Evolutionary conservation across 352 stramenopile genomes (phyloP).

Genomic region (Phytophthora crassamura): DNA sequence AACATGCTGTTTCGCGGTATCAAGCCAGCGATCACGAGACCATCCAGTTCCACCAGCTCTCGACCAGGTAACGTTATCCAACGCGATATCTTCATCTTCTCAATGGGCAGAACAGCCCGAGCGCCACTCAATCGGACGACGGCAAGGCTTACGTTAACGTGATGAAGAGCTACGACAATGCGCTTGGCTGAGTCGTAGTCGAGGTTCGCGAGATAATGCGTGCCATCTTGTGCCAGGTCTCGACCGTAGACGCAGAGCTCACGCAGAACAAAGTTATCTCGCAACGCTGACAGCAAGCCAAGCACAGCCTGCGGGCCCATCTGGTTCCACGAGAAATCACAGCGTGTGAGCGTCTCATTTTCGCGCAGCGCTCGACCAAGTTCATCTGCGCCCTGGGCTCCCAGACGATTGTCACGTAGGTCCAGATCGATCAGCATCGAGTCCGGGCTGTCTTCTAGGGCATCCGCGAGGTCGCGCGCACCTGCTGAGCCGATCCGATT

Average conservation of each 20-base stretch:
- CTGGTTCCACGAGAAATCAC: slow-evolving; percentile 76
- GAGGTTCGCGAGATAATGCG: slow-evolving; percentile 56
- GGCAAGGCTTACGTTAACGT: slow-evolving; percentile 62
- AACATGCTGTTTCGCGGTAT: slow-evolving; percentile 61
- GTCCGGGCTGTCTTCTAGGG: slow-evolving; percentile 66
- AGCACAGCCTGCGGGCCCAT: slow-evolving; percentile 54
- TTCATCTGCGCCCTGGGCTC: slow-evolving; percentile 42
- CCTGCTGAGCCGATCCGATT: slow-evolving; percentile 65
- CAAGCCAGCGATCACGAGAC: slow-evolving; percentile 63
- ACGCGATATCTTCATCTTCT: slow-evolving; percentile 68
- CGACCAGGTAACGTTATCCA: slow-evolving; percentile 53
- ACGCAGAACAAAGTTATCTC: slow-evolving; percentile 68
- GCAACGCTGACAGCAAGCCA: slow-evolving; percentile 44
- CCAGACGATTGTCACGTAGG: slow-evolving; percentile 65
- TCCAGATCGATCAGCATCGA: slow-evolving; percentile 66
- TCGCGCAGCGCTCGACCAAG: slow-evolving; percentile 59
- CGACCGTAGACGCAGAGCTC: slow-evolving; percentile 56
- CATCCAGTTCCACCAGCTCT: slow-evolving; percentile 65
- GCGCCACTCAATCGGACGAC: slow-evolving; percentile 48
- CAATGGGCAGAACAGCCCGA: slow-evolving; percentile 54
- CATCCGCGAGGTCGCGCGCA: slow-evolving; percentile 56
- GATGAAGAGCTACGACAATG: slow-evolving; percentile 54
- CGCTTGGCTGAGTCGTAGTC: slow-evolving; percentile 58
- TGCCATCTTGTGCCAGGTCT: slow-evolving; percentile 55
- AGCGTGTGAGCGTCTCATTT: slow-evolving; percentile 75